phyloP scores from a whole-genome alignment of 495 filamentous ascomycete species.

The Neurospora pannonica region DNA sequence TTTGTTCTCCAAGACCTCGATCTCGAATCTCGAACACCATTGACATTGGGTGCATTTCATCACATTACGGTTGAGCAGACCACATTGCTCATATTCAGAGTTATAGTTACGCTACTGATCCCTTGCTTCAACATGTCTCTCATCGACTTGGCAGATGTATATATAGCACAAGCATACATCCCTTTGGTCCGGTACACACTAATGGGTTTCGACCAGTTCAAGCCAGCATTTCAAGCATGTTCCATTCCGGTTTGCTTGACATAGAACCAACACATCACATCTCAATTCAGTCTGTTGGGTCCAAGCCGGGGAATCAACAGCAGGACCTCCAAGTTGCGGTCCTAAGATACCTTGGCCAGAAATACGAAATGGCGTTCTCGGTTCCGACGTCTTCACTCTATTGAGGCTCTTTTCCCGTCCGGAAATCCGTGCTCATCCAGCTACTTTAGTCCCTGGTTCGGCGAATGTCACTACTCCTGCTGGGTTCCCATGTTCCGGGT shows the following conservation, averaged over 20 bases:
- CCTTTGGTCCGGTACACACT: not conserved
- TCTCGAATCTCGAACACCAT: not conserved
- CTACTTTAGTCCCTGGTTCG: not conserved
- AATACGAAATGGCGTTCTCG: not conserved
- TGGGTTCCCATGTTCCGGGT: slow-evolving; percentile 15
- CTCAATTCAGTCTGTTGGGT: not conserved
- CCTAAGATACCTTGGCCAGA: not conserved
- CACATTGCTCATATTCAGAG: not conserved
- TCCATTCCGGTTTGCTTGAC: not conserved
- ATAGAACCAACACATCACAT: not conserved
- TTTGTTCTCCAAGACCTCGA: not conserved
- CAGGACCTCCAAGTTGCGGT: not conserved
- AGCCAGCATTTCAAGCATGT: not conserved
- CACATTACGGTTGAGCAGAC: not conserved
- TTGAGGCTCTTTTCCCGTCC: not conserved
- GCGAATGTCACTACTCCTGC: not conserved
- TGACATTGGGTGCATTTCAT: not conserved
- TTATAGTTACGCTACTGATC: not conserved
- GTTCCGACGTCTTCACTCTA: not conserved
- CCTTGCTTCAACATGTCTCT: not conserved
- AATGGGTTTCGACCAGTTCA: not conserved
- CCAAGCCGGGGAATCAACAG: not conserved
- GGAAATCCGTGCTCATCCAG: not conserved
- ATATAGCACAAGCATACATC: not conserved
- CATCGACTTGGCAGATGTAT: not conserved